Percentiles rank a stretch among this genome's conserved stretches.
Evolutionary conservation across 2,329 filamentous ascomycete species (phyloP).

Genomic region (Fusarium falciforme): DNA sequence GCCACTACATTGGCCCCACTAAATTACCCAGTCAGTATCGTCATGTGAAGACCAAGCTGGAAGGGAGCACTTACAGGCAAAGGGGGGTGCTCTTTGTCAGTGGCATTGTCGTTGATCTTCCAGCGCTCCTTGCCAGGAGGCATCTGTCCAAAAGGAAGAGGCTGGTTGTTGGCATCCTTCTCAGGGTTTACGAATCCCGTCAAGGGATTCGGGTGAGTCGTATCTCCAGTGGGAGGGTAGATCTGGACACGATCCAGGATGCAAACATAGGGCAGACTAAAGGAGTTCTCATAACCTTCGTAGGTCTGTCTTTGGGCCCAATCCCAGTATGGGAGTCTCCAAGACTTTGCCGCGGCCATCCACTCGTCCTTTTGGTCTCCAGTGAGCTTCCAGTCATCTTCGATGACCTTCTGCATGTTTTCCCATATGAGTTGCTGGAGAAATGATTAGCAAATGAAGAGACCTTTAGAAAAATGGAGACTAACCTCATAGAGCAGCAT

Average conservation of each 20-base stretch:
- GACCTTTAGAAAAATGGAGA: not conserved
- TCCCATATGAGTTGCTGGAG: slow-evolving; percentile 10
- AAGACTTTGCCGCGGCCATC: slow-evolving; percentile 40
- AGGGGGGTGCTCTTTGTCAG: not conserved
- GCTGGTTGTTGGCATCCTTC: not conserved
- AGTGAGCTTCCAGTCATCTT: not conserved
- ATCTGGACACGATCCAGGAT: not conserved
- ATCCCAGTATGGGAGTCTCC: slow-evolving; percentile 51
- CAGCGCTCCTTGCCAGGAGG: slow-evolving; percentile 16
- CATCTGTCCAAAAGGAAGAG: slow-evolving; percentile 24
- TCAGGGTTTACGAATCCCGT: slow-evolving; percentile 19
- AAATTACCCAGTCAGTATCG: not conserved
- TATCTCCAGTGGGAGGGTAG: not conserved
- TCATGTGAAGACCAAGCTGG: too few relatives aligned
- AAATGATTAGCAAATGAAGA: not conserved
- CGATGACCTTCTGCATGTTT: slow-evolving; percentile 16
- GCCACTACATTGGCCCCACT: slow-evolving; percentile 15
- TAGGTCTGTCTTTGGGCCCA: slow-evolving; percentile 44
- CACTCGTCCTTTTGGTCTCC: slow-evolving; percentile 27
- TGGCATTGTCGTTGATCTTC: slow-evolving; percentile 19
- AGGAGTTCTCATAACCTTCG: not conserved
- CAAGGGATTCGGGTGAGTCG: not conserved
- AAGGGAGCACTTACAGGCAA: slow-evolving; percentile 5
- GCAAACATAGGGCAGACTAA: slow-evolving; percentile 8
- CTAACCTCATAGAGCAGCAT: slow-evolving; percentile 68